These are phyloP conservation scores for Sideroxylon spinosum DNA, from an alignment of 179 eudicot species.

Conservation along the genomic window DNA sequence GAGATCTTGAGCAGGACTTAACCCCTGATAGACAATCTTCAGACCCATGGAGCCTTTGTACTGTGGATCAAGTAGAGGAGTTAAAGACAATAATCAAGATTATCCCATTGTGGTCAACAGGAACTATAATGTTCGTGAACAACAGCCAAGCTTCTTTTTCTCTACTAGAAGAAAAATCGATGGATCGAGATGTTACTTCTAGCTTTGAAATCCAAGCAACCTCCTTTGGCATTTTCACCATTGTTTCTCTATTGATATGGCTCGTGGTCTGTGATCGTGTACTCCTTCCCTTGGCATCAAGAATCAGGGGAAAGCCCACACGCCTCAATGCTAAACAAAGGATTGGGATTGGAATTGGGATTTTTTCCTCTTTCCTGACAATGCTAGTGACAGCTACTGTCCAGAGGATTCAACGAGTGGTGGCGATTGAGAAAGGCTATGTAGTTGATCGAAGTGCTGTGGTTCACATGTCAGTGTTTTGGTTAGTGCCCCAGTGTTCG, in stretches of 20 bases:
- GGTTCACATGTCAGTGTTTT: slow-evolving; percentile 60
- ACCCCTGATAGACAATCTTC: slow-evolving; percentile 9
- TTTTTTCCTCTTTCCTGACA: slow-evolving; percentile 45
- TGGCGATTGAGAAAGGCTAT: slow-evolving; percentile 39
- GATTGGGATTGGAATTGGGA: slow-evolving; percentile 60
- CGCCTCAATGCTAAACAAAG: slow-evolving; percentile 46
- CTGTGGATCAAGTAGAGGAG: slow-evolving; percentile 19
- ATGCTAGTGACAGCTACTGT: slow-evolving; percentile 50
- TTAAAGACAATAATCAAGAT: slow-evolving; percentile 11
- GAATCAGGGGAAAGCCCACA: slow-evolving; percentile 46
- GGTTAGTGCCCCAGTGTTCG: too few relatives aligned
- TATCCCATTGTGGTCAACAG: slow-evolving; percentile 20
- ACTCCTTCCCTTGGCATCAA: slow-evolving; percentile 63
- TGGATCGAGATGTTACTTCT: slow-evolving; percentile 67
- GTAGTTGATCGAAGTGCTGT: slow-evolving; percentile 27
- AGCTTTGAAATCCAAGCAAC: slow-evolving; percentile 74
- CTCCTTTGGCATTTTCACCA: slow-evolving; percentile 49
- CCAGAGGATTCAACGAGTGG: slow-evolving; percentile 48
- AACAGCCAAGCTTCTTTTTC: too few relatives aligned
- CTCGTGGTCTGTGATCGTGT: slow-evolving; percentile 60
- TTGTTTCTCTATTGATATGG: slow-evolving; percentile 56
- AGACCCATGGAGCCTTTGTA: slow-evolving; percentile 17
- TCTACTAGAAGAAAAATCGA: slow-evolving; percentile 57
- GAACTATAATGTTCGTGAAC: slow-evolving; percentile 30
- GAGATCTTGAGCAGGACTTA: slow-evolving; percentile 20